phyloP scores from a whole-genome alignment of 1,139 yeast genomes.

The Geotrichum candidum region DNA sequence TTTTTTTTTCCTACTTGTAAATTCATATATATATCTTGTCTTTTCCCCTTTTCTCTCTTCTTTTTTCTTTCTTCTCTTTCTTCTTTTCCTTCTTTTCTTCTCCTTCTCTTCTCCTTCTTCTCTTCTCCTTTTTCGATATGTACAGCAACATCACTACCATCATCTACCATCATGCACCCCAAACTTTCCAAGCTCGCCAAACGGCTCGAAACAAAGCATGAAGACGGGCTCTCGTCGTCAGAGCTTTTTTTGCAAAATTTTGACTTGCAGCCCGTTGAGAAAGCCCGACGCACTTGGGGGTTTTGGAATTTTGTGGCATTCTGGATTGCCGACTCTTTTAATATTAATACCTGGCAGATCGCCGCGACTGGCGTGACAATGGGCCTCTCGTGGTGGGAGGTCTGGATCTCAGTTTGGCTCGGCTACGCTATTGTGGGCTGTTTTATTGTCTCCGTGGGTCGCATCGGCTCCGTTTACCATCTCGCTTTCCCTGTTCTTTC shows the following conservation, averaged over 20 bases:
- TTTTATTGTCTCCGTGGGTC: constrained; percentile 34
- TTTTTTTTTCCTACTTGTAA: no score
- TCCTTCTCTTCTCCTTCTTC: no score
- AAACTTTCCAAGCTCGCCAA: constrained; percentile 8
- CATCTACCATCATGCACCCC: constrained; percentile 6
- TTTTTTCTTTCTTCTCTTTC: no score
- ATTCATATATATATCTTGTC: no score
- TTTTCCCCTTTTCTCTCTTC: no score
- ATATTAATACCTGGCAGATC: constrained; percentile 85
- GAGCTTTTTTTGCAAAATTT: constrained; percentile 48
- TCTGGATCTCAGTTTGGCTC: constrained; percentile 77
- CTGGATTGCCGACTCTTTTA: constrained; percentile 85
- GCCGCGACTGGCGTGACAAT: constrained; percentile 74
- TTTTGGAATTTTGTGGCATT: constrained; percentile 75
- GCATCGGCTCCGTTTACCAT: constrained; percentile 38
- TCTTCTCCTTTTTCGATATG: neutral
- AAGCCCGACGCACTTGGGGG: constrained; percentile 59
- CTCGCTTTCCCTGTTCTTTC: constrained; percentile 37
- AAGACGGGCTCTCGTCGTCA: constrained; percentile 20
- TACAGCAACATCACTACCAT: neutral
- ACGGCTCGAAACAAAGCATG: constrained; percentile 23
- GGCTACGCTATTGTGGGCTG: constrained; percentile 34
- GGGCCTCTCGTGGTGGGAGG: constrained; percentile 85
- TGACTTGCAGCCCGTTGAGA: constrained; percentile 74
- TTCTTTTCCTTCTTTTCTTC: no score